Evolutionary conservation across 2,329 filamentous ascomycete genomes (phyloP), one percentile per base, ranked within the genome.

Genomic region (Ilyonectria robusta): DNA sequence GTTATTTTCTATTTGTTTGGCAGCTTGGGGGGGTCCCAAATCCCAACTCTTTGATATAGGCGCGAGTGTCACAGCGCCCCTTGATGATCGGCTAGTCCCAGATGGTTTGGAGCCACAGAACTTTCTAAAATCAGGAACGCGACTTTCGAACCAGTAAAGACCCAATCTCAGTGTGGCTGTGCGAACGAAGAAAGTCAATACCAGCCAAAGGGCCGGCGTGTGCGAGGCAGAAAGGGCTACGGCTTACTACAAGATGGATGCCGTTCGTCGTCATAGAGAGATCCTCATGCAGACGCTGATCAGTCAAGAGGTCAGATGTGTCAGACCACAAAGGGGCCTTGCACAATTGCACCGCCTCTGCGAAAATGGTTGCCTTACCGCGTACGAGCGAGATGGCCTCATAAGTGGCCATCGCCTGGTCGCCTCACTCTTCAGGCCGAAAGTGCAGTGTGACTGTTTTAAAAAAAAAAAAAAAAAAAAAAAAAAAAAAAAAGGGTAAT

Each of bases 291-390:
- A 53, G 29, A 35, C 50, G 50, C 19, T 23, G 31, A 33, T 23
- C 31, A 21, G 50, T 35, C 48, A 51, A 51, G 48, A 26, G 35
- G 48, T 21, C 29, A 53, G 50, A 37, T 35, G 29, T 53, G 58
- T 66, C 58, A 66, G 63, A 66, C 53, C 53, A 58, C 53, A 61
- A 66, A 54, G 53, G 63, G 31, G 61, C 63, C 63, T 42, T 58
- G 63, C 31, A 51, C 26, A 53, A 35, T 21, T 66, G 63, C 63
- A 66, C 63, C 59, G 63, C 63, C 63, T 62, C 63, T 47, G 23
- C 57, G 37, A 58, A 19, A n/a, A 13, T 31, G 44, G 47, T 29
- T 57, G 54, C 57, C 42, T 53, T 21, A 21, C 48, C 17, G 17
- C n/a, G 9, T 19, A 21, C 26, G 23, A 50, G 50, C 10, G 50